These are phyloP conservation scores for Claviceps humidiphila DNA, from an alignment of 2,329 filamentous ascomycete species.

Conservation along the genomic window DNA sequence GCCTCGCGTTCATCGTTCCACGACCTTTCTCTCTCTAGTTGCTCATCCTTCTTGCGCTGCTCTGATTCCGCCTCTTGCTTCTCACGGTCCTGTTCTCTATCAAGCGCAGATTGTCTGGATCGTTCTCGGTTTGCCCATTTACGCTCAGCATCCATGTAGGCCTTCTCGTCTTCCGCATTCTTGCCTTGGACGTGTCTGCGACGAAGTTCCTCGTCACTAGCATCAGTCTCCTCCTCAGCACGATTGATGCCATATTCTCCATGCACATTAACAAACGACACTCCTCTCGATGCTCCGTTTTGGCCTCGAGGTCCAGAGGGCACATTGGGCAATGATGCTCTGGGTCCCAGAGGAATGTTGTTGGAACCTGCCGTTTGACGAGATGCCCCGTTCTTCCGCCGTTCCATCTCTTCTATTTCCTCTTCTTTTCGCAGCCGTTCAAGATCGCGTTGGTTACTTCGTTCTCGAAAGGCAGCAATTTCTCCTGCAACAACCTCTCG, in stretches of 20 bases:
- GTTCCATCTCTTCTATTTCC: conserved; percentile 78
- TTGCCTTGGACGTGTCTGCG: conserved; percentile 56
- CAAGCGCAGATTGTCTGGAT: conserved; percentile 68
- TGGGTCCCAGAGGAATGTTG: conserved; percentile 26
- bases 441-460: conserved; percentile 76
- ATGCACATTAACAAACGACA: conserved; percentile 80
- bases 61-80: conserved; percentile 56
- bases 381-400: conserved; percentile 51
- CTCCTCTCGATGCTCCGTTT: conserved; percentile 42
- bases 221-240: conserved; percentile 79
- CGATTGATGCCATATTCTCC: conserved; percentile 51
- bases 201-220: conserved; percentile 77
- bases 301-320: conserved; percentile 54
- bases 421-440: conserved; percentile 82
- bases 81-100: conserved; percentile 72
- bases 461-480: conserved; percentile 85
- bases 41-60: conserved; percentile 54
- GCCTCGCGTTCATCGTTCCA: conserved; percentile 87
- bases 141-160: conserved; percentile 73
- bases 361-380: conserved; percentile 55
- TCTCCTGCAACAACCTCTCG: conserved; percentile 87
- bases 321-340: conserved; percentile 49
- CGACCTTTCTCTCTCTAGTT: conserved; percentile 48
- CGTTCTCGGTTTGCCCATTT: conserved; percentile 86
- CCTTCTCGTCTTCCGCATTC: conserved; percentile 63